Evolutionary conservation across 1,284 basidiomycete species (phyloP), one percentile per base, ranked within the genome.

Genomic region (Rhodofomes roseus): DNA sequence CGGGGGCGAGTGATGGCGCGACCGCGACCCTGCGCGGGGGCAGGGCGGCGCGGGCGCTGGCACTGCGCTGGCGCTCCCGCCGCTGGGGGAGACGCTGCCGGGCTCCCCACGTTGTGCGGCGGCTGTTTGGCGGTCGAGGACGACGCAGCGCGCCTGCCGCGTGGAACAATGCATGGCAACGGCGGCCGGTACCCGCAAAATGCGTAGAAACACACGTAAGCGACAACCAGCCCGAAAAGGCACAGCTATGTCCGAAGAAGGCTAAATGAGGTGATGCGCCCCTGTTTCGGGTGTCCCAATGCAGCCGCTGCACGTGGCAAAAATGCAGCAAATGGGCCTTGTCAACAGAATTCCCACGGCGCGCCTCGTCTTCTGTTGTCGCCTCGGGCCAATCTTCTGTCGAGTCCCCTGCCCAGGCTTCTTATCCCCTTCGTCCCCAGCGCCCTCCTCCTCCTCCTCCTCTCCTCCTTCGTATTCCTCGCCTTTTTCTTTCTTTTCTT

Each of bases 301-400:
- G 31, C 31, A 62, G 59, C 25, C 43, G 34, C n/a, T 12, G 46
- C 63, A 66, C 63, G 62, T 65, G 65, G 65, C 61, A 64, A 61
- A 62, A 61, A 54, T 39, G 61, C 60, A 59, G 58, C 57, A 65
- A 62, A 61, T 34, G 7, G 63, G 60, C 61, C 62, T 62, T 65
- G 64, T 60, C 63, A 63, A 65, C 62, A 58, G 56, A 59, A 61
- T 66, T 65, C 61, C 60, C 59, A 59, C 63, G 64, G 66, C 63
- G 60, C 60, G 59, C 62, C 63, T 63, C 63, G 62, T 67, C 62
- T 64, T 65, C 67, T 63, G 44, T 27, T 63, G 66, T 65, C 60
- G 63, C 62, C 62, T 48, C 46, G 62, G 66, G 60, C 67, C 60
- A 65, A 63, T 68, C 68, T 66, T 64, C 66, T 64, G 65, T 65